Conservation (phyloP, 2,329 filamentous ascomycete species). For the Colletotrichum sp. region DNA sequence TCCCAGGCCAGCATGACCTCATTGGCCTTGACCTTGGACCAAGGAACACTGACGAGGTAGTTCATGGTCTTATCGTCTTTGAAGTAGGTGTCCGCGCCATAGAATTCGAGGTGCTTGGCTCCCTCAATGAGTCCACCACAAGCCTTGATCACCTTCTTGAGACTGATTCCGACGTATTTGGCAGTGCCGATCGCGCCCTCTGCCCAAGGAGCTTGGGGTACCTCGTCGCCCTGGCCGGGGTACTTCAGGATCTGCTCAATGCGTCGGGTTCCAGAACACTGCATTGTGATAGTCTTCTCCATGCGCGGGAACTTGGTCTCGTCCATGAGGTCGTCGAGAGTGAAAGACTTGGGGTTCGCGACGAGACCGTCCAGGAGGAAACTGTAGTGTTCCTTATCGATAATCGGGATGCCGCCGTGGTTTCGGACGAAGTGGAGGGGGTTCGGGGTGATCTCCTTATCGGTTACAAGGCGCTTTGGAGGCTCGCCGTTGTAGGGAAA, state of each 20-base stretch:
- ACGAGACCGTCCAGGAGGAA: slow-evolving; percentile 67
- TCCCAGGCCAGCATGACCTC: slow-evolving; percentile 74
- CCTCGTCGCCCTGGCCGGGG: slow-evolving; percentile 70
- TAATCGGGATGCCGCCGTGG: slow-evolving; percentile 73
- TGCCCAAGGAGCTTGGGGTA: slow-evolving; percentile 61
- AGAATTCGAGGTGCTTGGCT: slow-evolving; percentile 70
- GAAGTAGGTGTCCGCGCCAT: slow-evolving; percentile 76
- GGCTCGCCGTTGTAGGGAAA: slow-evolving; percentile 71
- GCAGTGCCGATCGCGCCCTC: slow-evolving; percentile 74
- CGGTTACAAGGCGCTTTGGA: slow-evolving; percentile 60
- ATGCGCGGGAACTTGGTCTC: slow-evolving; percentile 65
- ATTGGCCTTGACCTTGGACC: slow-evolving; percentile 69
- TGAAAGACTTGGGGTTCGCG: slow-evolving; percentile 60
- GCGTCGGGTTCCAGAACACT: slow-evolving; percentile 72
- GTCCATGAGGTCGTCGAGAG: slow-evolving; percentile 64
- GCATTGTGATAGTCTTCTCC: slow-evolving; percentile 64
- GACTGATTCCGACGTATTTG: slow-evolving; percentile 64
- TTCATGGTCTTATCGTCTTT: slow-evolving; percentile 70
- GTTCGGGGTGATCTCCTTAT: slow-evolving; percentile 66
- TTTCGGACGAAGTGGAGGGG: slow-evolving; percentile 69
- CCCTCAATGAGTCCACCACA: slow-evolving; percentile 65
- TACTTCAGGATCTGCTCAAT: slow-evolving; percentile 72
- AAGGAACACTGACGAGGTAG: slow-evolving; percentile 71
- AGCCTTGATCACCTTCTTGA: slow-evolving; percentile 74
- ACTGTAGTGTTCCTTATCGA: slow-evolving; percentile 59